Evolutionary conservation across 805 yeast species (phyloP), one percentile per base, ranked within the genome.

Genomic region (Yarrowia osloensis): DNA sequence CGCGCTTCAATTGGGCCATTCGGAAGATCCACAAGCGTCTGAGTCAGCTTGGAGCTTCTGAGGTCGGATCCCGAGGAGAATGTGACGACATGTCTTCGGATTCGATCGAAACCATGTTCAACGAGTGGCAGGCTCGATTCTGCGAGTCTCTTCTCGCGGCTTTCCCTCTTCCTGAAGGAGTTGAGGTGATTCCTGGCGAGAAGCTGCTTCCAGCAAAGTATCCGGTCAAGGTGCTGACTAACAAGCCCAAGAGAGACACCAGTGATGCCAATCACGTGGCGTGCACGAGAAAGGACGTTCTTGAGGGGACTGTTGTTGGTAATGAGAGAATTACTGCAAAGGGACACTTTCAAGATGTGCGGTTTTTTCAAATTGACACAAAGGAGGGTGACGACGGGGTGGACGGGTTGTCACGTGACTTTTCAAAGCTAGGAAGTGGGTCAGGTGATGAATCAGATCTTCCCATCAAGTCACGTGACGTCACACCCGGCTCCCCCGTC

Each of bases 271-370:
- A 44, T 26, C n/a, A 13, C 24, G 71, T 77, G 50, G 76, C 81
- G 11, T 52, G 76, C 15, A 67, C 74, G 1, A 74, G 84, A 69
- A 67, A 72, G n/a, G 49, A 49, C 9, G 54, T 71, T 22, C 68
- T 74, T 65, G 67, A 65, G 7, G 96, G 89, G 0, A 77, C 70
- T 11, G 81, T 93, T 7, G 67, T 69, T 0, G 52, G 69, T 1
- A 91, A 91, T 73, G 69, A 76, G 0, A 77, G 97, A 68, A 78
- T 95, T 17, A 94, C 98, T 0, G 75, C 84, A 0, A 69, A 70
- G 0, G 87, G 85, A 63, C 98, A 95, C 78, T 91, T 91, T 77
- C 98, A 95, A 76, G 98, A 95, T 74, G 96, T 94, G 1, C 81
- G 97, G 42, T 85, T 84, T 66, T 75, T 92, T 15, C 73, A 75